Evolutionary conservation across 345 rosid species (phyloP).

Genomic region (Chamaenerion angustifolium): DNA sequence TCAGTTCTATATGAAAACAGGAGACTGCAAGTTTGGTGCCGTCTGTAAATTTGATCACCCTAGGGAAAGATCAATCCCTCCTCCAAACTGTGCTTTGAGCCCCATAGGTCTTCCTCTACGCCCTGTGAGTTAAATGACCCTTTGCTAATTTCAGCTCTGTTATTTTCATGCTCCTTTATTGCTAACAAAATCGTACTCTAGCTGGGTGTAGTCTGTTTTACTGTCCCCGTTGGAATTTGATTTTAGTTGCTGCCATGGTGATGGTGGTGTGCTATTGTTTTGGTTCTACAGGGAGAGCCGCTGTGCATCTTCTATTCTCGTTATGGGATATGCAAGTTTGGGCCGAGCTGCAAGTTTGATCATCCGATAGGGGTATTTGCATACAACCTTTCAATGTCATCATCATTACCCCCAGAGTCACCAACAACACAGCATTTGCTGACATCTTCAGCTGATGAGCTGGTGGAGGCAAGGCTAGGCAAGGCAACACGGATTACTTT

Average conservation of each 20-base stretch:
- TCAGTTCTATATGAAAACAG: constrained; percentile 97
- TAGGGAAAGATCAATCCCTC: constrained; percentile 79
- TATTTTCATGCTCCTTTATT: too few species aligned
- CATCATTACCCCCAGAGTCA: constrained; percentile 24
- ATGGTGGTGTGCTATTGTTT: constrained; percentile 3
- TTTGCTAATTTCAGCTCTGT: too few species aligned
- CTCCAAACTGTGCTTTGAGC: constrained; percentile 86
- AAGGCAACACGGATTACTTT: constrained; percentile 49
- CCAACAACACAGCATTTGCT: constrained; percentile 31
- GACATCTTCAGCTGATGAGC: constrained; percentile 51
- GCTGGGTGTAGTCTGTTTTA: not conserved
- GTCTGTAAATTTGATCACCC: constrained; percentile 97
- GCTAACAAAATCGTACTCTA: too few species aligned
- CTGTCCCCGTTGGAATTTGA: too few species aligned
- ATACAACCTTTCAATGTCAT: constrained; percentile 36
- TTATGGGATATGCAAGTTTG: constrained; percentile 97
- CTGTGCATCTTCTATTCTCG: constrained; percentile 87
- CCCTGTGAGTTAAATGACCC: constrained; percentile 39
- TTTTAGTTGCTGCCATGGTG: too few species aligned
- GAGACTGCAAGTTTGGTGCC: constrained; percentile 96
- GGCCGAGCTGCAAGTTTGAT: constrained; percentile 97
- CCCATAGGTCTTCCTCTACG: constrained; percentile 93
- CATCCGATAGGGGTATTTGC: constrained; percentile 84
- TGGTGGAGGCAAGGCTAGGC: constrained; percentile 47
- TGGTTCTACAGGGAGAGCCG: constrained; percentile 67